Conservation (phyloP, 2,329 filamentous ascomycete genomes). For the Venturia asperata region DNA sequence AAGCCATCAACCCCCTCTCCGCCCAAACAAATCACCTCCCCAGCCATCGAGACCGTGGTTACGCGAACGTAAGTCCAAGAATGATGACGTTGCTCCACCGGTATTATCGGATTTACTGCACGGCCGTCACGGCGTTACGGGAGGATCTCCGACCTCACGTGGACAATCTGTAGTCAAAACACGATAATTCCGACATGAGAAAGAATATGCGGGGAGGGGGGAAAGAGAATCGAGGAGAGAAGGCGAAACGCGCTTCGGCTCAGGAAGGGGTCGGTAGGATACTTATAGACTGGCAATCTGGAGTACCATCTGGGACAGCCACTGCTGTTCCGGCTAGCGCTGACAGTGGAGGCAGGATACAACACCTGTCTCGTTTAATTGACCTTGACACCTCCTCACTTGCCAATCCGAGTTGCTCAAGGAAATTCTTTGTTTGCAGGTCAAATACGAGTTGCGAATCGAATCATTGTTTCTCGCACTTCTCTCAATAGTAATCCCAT, state of each 20-base stretch:
- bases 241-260: not conserved
- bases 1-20: no score
- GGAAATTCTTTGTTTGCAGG: not conserved
- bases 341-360: not conserved
- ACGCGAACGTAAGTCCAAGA: not conserved
- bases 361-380: not conserved
- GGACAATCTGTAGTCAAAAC: not conserved
- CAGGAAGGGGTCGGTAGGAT: not conserved
- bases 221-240: not conserved
- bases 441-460: not conserved
- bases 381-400: no score
- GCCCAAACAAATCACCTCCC: no score
- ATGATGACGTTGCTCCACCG: not conserved
- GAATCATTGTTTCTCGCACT: not conserved
- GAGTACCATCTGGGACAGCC: constrained; percentile 5
- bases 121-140: not conserved
- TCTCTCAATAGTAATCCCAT: not conserved
- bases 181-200: no score
- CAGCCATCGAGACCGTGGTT: not conserved
- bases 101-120: constrained; percentile 5
- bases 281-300: not conserved
- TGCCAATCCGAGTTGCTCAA: not conserved
- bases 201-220: no score
- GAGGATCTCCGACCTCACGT: not conserved
- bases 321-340: not conserved